Base-by-base conservation (phyloP, 371 early-diverging fungal species). In the Mortierella sp. region DNA sequence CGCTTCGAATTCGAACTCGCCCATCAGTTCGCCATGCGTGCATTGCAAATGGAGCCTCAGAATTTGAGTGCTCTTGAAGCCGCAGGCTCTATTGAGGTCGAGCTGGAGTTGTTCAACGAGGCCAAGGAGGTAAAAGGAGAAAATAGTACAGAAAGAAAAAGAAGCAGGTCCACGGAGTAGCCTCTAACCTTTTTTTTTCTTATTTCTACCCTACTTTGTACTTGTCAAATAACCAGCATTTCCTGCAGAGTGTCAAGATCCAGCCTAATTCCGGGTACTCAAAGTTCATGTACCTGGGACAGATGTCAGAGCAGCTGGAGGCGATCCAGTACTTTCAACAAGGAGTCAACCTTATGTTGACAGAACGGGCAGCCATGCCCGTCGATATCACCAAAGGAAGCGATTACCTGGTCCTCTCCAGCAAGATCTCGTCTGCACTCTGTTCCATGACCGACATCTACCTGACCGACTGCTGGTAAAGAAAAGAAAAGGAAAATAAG, bases 401-500 rank as follows among this genome's bases (percentile, higher is more conserved):
- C 42, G 84, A 84, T 30, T 81, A 83, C 27, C 72, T 80, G 19
- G 52, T 69, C 4, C 63, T 92, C 6, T 79, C 78, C 11, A 73
- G 80, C 34, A 94, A 96, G 76, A 88, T 94, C 60, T 89, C 95
- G 0, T 85, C 89, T 34, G 96, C 96, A 6, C 85, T 95, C 30
- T 94, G 95, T 78, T 92, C 97, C 54, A 93, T 98, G 92, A 88
- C 94, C 4, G 99, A 98, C 70, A 93, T 97, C 26, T 98, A 95
- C 80, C 86, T 98, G 79, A 97, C 99, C 1, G 99, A 98, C 72
- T 94, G 93, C 79, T 97, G 97, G 95, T 93, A 84, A 46, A 30
- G 1, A 17, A 17, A 30, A 28, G 31, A 39, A 41, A 57, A 14
- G 4, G 14, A 21, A 2, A 19, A 51, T 17, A 6, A 11, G 12